Evolutionary conservation across 345 rosid species (phyloP), one percentile per base, ranked within the genome.

Genomic region (Nasturtium officinale): DNA sequence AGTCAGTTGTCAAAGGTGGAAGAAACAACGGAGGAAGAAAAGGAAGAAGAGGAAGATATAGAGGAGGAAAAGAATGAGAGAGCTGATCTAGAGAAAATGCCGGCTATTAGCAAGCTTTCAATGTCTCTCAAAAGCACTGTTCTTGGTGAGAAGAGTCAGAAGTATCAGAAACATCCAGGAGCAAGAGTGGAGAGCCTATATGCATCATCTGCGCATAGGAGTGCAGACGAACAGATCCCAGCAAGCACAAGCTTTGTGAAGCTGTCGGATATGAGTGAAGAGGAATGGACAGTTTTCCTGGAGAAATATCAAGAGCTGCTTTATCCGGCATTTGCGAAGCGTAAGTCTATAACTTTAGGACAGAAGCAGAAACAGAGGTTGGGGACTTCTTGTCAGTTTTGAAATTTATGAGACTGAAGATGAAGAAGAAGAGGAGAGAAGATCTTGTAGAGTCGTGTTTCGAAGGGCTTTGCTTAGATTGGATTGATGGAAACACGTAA

Each of bases 151-250:
- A 91, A 89, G 81, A 84, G 68, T 57, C 93, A 89, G 82, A 84
- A 71, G 74, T 74, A 38, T 55, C 82, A 58, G 21, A 90, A 85
- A 58, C 80, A 75, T 46, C 73, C 82, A 1, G 89, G 85, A 47
- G 29, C 54, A 13, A 86, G 85, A 77, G 73, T 74, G 33, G 99
- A 86, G 63, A 82, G 81, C 54, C 82, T 86, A 40, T 82, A 79
- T 67, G 71, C 79, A 28, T 87, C 88, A 50, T 85, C 89, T 32
- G 96, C 90, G 42, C 93, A 89, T 23, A 82, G 90, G 78, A 95
- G 97, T 82, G 97, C 97, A 8, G 89, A 87, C 21, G 96, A 90
- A 82, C 97, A 84, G 84, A 90, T 88, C 32, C 97, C 96, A 50
- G 84, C 87, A 1, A 86, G 91, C 62, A 74, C 47, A 65, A 89